Base-by-base conservation (phyloP, 805 yeast species). In the Pichia rugopelliculosa region DNA sequence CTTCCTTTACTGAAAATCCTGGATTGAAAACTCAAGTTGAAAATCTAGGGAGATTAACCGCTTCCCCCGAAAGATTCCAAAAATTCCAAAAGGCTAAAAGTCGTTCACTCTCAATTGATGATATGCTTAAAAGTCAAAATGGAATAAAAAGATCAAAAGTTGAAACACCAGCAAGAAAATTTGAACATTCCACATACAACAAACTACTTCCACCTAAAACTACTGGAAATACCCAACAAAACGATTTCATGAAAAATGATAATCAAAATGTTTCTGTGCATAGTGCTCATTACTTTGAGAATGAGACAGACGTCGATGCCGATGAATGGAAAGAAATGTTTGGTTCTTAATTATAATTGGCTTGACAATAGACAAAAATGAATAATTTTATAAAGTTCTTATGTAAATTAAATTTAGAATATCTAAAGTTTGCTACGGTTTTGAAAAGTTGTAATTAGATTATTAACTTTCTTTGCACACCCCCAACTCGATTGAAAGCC, bases 401-500 rank as follows among this genome's bases (percentile, higher is more conserved):
- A 30, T 30, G 10, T 30, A 30, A 11, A 30, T 15, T 30, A 30
- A n/a, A n/a, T 30, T n/a, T 30, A n/a, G 34, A 30, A 27, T n/a
- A 15, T 30, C 10, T 30, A 15, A 30, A 15, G 10, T n/a, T 30
- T 30, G 9, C n/a, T 15, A 8, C 18, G 34, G 10, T 30, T 30
- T 15, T 30, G 34, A 6, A 15, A 15, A 3, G 5, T 30, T 15
- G 9, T 18, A 4, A 34, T 18, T 15, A 34, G 24, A 2, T 25
- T 18, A 37, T 48, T 59, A 59, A 79, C 21, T 76, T 78, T 58
- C 70, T 68, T 66, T 71, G 75, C 20, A 85, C 84, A 33, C 71
- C 70, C 86, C 87, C 82, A 37, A 79, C 67, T 59, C 79, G 87
- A 8, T 61, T 71, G 17, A 79, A 78, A 24, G 49, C 65, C 39